Percentiles rank a stretch among this genome's conserved stretches.
These are phyloP conservation scores for Ogataea populi-albae DNA, from an alignment of 805 yeast species.

Conservation along the genomic window DNA sequence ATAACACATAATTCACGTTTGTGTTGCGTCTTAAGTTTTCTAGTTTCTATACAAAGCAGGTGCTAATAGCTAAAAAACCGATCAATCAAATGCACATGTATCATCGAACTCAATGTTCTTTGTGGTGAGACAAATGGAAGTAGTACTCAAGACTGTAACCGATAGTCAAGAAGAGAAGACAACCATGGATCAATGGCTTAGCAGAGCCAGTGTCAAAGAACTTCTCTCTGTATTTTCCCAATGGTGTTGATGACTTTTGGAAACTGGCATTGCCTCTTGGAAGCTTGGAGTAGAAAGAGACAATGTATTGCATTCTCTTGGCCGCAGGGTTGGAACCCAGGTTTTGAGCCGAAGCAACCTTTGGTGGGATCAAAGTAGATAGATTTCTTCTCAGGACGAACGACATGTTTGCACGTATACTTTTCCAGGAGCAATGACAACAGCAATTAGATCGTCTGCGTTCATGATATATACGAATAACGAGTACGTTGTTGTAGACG, in stretches of 20 bases:
- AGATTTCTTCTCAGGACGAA: slow-evolving; percentile 87
- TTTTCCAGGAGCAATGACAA: no score
- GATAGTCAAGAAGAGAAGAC: slow-evolving; percentile 60
- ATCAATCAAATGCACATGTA: neutral
- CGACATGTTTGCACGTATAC: slow-evolving; percentile 72
- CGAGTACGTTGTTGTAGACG: no score
- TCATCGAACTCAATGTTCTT: slow-evolving; percentile 38
- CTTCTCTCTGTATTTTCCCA: slow-evolving; percentile 80
- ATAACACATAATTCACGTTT: slow-evolving; percentile 1
- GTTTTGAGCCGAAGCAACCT: slow-evolving; percentile 96
- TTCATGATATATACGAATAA: no score
- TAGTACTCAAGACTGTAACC: slow-evolving; percentile 94
- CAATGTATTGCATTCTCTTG: slow-evolving; percentile 93
- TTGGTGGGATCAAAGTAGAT: slow-evolving; percentile 97
- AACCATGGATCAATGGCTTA: slow-evolving; percentile 77
- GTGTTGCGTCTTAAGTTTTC: neutral
- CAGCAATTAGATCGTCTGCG: no score
- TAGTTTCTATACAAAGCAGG: slow-evolving; percentile 11
- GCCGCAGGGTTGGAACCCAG: slow-evolving; percentile 95
- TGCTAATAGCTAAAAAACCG: slow-evolving; percentile 6
- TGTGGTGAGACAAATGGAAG: slow-evolving; percentile 75
- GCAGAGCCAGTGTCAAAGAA: slow-evolving; percentile 83
- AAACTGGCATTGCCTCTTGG: slow-evolving; percentile 92
- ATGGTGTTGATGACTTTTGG: slow-evolving; percentile 62
- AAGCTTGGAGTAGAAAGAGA: slow-evolving; percentile 89